A percentile compares a stretch with the other conserved stretches of the same genome.
Conservation (phyloP, 305 asterid species). For the Coffea humblotiana region DNA sequence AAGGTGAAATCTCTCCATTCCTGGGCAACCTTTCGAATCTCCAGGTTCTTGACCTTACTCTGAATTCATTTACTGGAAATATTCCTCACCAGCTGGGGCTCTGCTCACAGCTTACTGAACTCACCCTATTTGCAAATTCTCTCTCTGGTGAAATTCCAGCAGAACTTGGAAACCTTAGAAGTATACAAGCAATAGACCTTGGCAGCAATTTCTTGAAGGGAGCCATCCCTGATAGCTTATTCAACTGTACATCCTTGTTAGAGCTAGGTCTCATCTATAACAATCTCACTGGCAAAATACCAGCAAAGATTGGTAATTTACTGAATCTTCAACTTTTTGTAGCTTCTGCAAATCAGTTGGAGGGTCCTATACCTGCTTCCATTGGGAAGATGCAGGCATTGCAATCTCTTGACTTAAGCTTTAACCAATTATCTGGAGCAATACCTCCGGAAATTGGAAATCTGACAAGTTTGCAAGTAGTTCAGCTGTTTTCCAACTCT, state of each 20-base stretch:
- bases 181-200: conserved; percentile 44
- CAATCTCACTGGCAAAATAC: conserved; percentile 64
- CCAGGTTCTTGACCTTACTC: conserved; percentile 75
- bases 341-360: conserved; percentile 49
- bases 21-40: conserved; percentile 67
- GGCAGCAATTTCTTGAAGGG: conserved; percentile 63
- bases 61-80: conserved; percentile 59
- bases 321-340: conserved; percentile 51
- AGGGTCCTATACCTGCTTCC: conserved; percentile 66
- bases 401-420: conserved; percentile 56
- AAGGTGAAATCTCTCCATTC: conserved; percentile 58
- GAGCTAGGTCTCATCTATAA: conserved; percentile 49
- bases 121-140: conserved; percentile 45
- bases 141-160: conserved; percentile 67
- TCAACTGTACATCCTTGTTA: conserved; percentile 57
- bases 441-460: conserved; percentile 70
- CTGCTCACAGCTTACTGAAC: conserved; percentile 44
- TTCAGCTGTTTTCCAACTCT: conserved; percentile 51
- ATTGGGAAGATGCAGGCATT: conserved; percentile 47
- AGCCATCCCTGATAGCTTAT: conserved; percentile 54
- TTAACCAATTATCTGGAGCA: conserved; percentile 56
- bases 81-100: conserved; percentile 60
- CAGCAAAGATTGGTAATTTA: conserved; percentile 51
- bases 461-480: conserved; percentile 44
- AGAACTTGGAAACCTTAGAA: conserved; percentile 50